Evolutionary conservation across 305 asterid genomes (phyloP), one percentile per base, ranked within the genome.

Genomic region (Fraxinus latifolia): DNA sequence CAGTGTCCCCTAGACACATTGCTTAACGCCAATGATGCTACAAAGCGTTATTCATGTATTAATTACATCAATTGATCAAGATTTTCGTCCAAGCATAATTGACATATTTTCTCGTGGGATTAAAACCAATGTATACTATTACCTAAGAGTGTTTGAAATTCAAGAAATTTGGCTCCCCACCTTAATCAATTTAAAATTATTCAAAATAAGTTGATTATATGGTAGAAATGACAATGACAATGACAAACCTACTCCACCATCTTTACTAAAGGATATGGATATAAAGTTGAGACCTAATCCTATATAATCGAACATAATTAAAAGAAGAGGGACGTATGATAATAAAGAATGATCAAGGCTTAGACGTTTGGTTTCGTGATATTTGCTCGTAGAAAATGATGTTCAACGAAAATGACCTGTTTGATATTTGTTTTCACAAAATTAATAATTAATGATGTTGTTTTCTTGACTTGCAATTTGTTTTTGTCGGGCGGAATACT

Each of bases 171-270:
- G 36, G n/a, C 39, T 0, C 4, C 75, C 36, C 32, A n/a, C 32
- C 39, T 25, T 29, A n/a, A 31, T 25, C 15, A 7, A 73, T 32
- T 32, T n/a, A 12, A 72, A 34, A 11, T 33, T 33, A 25, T 9
- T 3, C 5, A 33, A 21, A 34, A n/a, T 31, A 71, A 1, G 11
- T 15, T 32, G 1, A 71, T 12, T 73, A 15, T 31, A 75, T 42
- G 15, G 4, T 44, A 29, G 17, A 47, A 44, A n/a, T 71, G 19
- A 3, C 1, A n/a, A n/a, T 71, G 19, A 3, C 1, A n/a, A 27
- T 27, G 29, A 27, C 39, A 23, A 55, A 62, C 71, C 85, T 82
- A 85, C 79, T 82, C 88, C 85, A 79, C 71, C 27, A 15, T 74
- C 72, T 75, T 47, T 47, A 78, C 44, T 62, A 42, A 71, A 74